Conservation (phyloP, 2,329 filamentous ascomycete genomes). For the Cytospora piceicola region DNA sequence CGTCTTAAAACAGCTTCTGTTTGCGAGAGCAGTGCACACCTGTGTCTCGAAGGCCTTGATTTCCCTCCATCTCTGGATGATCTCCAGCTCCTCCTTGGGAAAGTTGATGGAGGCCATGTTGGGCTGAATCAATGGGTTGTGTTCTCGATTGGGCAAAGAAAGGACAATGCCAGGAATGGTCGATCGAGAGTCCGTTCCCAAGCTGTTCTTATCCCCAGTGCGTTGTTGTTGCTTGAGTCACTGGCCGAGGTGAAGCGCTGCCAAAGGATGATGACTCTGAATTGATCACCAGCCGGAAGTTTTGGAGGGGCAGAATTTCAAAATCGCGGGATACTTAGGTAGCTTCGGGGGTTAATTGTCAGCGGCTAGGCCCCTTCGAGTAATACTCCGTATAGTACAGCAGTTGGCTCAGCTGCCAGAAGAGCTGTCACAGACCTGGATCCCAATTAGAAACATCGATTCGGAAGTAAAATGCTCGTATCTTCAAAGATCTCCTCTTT, state of each 20-base stretch:
- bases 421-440: neutral
- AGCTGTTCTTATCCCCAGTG: conserved; percentile 6
- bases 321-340: conserved; percentile 21
- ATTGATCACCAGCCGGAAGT: conserved; percentile 23
- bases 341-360: neutral
- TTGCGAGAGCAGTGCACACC: conserved; percentile 47
- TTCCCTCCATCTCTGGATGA: conserved; percentile 86
- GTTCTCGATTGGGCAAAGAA: neutral
- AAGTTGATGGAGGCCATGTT: conserved; percentile 83
- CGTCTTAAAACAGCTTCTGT: too few species aligned
- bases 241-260: conserved; percentile 5
- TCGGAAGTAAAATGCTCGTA: neutral
- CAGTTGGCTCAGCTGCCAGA: neutral
- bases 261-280: conserved; percentile 23
- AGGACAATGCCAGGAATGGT: neutral
- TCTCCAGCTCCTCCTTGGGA: conserved; percentile 84
- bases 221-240: conserved; percentile 27
- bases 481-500: neutral
- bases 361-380: neutral
- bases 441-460: neutral
- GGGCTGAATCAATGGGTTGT: conserved; percentile 28
- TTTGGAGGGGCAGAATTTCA: conserved; percentile 29
- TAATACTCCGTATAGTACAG: neutral
- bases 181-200: neutral
- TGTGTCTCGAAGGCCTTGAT: conserved; percentile 90